Conservation (phyloP, 164 flowering plant species). For the Umbellularia californica region DNA sequence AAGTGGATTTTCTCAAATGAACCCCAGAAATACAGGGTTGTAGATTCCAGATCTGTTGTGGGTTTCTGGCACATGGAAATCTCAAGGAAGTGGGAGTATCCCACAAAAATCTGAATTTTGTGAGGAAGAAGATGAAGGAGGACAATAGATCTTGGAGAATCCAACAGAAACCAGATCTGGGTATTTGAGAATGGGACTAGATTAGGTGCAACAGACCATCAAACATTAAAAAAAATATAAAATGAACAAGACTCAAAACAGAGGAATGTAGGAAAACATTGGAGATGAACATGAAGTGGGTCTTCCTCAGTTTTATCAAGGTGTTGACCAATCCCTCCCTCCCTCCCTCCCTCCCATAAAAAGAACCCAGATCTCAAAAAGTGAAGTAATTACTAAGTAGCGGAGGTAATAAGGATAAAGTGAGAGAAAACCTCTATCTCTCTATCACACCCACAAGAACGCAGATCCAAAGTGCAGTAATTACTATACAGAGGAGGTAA, state of each 20-base stretch:
- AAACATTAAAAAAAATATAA: not conserved
- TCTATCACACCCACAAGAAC: not conserved
- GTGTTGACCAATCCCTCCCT: slow-evolving; percentile 13
- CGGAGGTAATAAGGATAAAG: too few species aligned
- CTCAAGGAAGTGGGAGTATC: slow-evolving; percentile 16
- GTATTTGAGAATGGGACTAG: slow-evolving; percentile 18
- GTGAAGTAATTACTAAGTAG: too few species aligned
- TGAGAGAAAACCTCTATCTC: too few species aligned
- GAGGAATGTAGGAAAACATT: not conserved
- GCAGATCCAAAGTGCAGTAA: not conserved
- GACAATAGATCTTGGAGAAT: not conserved
- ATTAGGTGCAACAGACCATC: not conserved
- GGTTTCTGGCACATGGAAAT: slow-evolving; percentile 8
- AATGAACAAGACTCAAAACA: not conserved
- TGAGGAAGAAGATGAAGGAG: not conserved
- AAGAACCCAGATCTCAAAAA: too few species aligned
- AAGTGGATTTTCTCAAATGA: slow-evolving; percentile 4
- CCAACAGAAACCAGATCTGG: slow-evolving; percentile 21
- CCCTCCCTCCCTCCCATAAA: not conserved
- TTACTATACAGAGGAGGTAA: not conserved
- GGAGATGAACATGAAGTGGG: slow-evolving; percentile 19
- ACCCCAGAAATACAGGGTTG: not conserved
- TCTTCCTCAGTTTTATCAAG: slow-evolving; percentile 21
- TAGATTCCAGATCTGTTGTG: slow-evolving; percentile 6
- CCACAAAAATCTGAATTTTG: slow-evolving; percentile 19